Evolutionary conservation across 495 filamentous ascomycete genomes (phyloP), one percentile per base, ranked within the genome.

Genomic region (Aspergillus baeticus): DNA sequence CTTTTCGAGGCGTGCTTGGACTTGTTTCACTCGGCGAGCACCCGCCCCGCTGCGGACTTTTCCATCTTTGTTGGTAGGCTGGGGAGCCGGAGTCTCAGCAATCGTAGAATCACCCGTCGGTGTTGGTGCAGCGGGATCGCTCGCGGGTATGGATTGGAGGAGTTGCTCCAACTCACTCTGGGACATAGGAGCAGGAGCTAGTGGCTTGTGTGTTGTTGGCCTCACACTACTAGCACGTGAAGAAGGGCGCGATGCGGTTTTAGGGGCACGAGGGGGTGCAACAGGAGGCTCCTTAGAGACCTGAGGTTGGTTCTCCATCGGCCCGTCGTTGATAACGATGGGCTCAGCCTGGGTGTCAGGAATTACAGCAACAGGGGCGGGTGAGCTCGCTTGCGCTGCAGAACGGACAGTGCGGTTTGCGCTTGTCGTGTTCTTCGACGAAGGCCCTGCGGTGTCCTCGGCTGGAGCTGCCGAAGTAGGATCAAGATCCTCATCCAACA

Each of bases 1-100:
- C 37, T 72, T 74, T 43, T 91, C 84, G 10, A 95, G 71, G 39
- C 63, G 76, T 49, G 60, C 75, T 66, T 71, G 78, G 49, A 70
- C 77, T 60, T 73, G 75, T 41, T 65, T 70, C 21, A 66, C 41
- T 48, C 75, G 63, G 55, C 67, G 65, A 14, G 71, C 71, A 22
- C 71, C 69, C 11, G 72, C 62, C 13, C 71, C 74, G 51, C 66
- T 73, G 34, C 76, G 72, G 39, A 60, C 54, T 48, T 70, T 72
- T 15, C 66, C 58, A 23, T 64, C 56, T 26, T 71, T 67, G 15
- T 54, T 54, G 21, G 52, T 41, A 1, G 66, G 53, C 22, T 63
- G 62, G 0, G 68, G 62, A 29, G 63, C 57, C 15, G 73, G 65
- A 5, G 69, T 69, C 34, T 74, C 75, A 11, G 61, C 71, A n/a